Base-by-base conservation (phyloP, 345 rosid species). In the Leavenworthia alabamica region DNA sequence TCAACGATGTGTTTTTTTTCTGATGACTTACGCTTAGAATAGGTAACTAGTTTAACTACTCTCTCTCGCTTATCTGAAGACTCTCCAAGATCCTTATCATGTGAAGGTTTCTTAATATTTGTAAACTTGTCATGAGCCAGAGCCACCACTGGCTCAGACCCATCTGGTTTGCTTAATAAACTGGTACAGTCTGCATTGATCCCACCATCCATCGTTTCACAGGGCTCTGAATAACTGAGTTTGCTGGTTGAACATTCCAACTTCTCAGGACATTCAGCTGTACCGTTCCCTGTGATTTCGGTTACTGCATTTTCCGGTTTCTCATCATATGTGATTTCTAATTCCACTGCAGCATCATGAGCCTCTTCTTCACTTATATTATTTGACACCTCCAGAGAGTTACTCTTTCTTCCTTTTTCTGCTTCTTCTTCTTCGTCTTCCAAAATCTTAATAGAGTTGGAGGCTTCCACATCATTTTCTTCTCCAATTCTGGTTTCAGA, bases 41-140 rank as follows among this genome's bases (percentile, higher is more conserved):
- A 70, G 6, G 74, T 70, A 46, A 70, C 74, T 22, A 70, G 58
- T 55, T 70, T 70, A 36, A 70, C 24, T 46, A 70, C 68, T 70
- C 39, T 70, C 58, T 47, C 64, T 55, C 69, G 64, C 39, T 60
- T 62, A 31, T 70, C 61, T 27, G 53, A 45, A 8, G 59, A 50
- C 59, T 70, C 57, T 12, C 15, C 37, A 49, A 11, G 20, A 12
- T 64, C 64, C 17, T 16, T 70, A n/a, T 14, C 36, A 46, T 19
- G 22, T 31, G 9, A 53, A 23, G 59, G 47, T n/a, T 62, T 48
- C 4, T 11, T 63, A 32, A 29, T 26, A 50, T 24, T 24, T 43
- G 54, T 41, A 22, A 63, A 8, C 45, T 37, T 56, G 5, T 56
- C 75, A 35, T 37, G 51, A 20, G 8, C 59, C 47, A 31, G 51